phyloP scores from a whole-genome alignment of 2,329 filamentous ascomycete species.

The Pseudopyricularia javanii region DNA sequence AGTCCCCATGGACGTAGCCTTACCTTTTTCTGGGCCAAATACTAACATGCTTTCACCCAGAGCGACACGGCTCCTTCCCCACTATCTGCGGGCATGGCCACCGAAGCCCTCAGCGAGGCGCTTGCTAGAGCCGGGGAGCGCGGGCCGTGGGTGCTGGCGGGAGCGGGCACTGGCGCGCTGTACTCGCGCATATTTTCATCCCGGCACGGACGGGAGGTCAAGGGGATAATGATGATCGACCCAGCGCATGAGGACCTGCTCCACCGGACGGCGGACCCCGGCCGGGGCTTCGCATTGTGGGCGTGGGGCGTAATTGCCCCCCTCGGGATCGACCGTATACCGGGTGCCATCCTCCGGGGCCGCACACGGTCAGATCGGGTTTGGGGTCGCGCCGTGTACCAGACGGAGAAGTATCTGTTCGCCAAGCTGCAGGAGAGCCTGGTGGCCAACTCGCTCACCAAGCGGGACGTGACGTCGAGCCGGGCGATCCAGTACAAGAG shows the following conservation, averaged over 20 bases:
- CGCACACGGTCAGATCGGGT: conserved; percentile 73
- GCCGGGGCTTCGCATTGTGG: conserved; percentile 77
- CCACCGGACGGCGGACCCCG: conserved; percentile 49
- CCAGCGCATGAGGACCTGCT: conserved; percentile 82
- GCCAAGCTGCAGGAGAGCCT: conserved; percentile 87
- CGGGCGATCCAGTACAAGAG: conserved; percentile 66
- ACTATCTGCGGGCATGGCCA: conserved; percentile 84
- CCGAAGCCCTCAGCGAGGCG: conserved; percentile 78
- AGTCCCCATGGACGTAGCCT: neutral
- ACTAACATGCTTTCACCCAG: conserved; percentile 12
- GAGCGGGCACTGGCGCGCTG: conserved; percentile 75
- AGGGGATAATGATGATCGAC: conserved; percentile 75
- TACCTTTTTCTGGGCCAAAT: neutral
- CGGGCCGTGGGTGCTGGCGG: conserved; percentile 81
- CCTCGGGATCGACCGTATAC: conserved; percentile 69
- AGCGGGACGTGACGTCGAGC: conserved; percentile 68
- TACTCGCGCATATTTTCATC: conserved; percentile 87
- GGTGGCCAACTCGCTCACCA: conserved; percentile 72
- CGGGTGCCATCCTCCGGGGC: conserved; percentile 70
- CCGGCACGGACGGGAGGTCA: conserved; percentile 62
- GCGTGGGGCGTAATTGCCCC: conserved; percentile 74
- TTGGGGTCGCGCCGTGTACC: conserved; percentile 67
- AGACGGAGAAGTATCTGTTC: conserved; percentile 75
- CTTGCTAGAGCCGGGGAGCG: conserved; percentile 68
- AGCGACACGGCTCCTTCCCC: conserved; percentile 87